Evolutionary conservation across 78 protist genomes (phyloP), one percentile per base, ranked within the genome.

Genomic region (Cavenderia fasciculata): DNA sequence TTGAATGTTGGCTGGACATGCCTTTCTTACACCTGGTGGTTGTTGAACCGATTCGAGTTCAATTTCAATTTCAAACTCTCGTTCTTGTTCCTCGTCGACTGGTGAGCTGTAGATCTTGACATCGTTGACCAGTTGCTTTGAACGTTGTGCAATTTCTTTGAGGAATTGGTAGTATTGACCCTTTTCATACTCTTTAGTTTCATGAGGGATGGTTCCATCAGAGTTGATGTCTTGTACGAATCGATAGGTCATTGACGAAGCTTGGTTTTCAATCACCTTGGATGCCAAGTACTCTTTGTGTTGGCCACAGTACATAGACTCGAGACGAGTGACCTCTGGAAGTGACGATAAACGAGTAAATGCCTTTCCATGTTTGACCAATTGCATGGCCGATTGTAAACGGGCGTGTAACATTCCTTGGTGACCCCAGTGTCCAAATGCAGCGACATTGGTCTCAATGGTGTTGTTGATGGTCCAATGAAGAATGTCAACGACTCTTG

Each of bases 1-100:
- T 6, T 44, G 21, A 44, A 44, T 11, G 49, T 44, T 2, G 6
- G 25, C 41, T 59, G 7, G 40, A 36, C 8, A 8, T 12, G 14
- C 7, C 4, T 8, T 31, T 38, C 71, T 62, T 40, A 23, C 34
- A 18, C n/a, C 27, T 62, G 46, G 47, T 8, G 38, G 4, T n/a
- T 62, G 11, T 2, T 4, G 4, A n/a, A 29, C 25, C 2, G 10
- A 4, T 62, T 62, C 71, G 2, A 2, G 4, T 38, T 62, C 71
- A 18, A 38, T 27, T 62, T 62, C 71, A 8, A 62, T 8, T 62
- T 62, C 71, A 40, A n/a, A 18, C 19, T 62, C 71, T 38, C 71
- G 7, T 40, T 62, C 71, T 62, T 62, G 51, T 62, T 62, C 71
- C 3, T 40, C 71, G 19, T 62, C 71, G 2, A n/a, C 21, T 1